Base-by-base conservation (phyloP, 306 rosid genomes). In the Sphenostylis stenocarpa region DNA sequence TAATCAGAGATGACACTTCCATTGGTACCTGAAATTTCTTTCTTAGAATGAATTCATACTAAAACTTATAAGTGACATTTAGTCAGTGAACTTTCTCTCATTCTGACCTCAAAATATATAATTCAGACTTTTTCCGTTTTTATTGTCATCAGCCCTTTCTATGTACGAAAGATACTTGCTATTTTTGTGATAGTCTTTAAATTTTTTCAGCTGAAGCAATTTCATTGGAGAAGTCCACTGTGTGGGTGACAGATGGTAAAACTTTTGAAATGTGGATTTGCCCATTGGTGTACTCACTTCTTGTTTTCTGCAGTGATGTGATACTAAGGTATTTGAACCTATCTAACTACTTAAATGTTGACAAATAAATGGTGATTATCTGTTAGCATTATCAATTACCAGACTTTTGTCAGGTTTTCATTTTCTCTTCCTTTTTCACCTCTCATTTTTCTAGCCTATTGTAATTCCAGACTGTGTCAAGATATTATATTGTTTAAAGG, bases 261-360 rank as follows among this genome's bases (percentile, higher is more conserved):
- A 83, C 90, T 57, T 94, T 91, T 68, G 93, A 90, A 80, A 81
- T 44, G 76, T 94, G 98, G 98, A 86, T 94, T 64, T 94, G 98
- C 76, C 91, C 90, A 2, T 87, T 94, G 84, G 93, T 86, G 57
- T 84, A 86, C 85, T 79, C 93, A 19, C 90, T 94, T 51, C 81
- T 85, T 80, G 88, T 89, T 79, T 72, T 84, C 77, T 91, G 96
- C 79, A 80, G 72, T 81, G 98, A 94, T 79, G 91, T 88, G 75
- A 89, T 86, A 77, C 83, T 91, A 63, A 91, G 98, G 98, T 94
- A 86, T 55, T 28, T 51, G 17, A 57, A 29, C 72, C 52, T 47
- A 26, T 58, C 4, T 44, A 10, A 19, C 44, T 64, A 47, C 36
- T 43, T 52, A 63, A n/a, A 58, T 79, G 65, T 39, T 17, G 11